These are phyloP conservation scores for Albatrellus sp. DNA, from an alignment of 1,284 basidiomycete species.

Conservation along the genomic window DNA sequence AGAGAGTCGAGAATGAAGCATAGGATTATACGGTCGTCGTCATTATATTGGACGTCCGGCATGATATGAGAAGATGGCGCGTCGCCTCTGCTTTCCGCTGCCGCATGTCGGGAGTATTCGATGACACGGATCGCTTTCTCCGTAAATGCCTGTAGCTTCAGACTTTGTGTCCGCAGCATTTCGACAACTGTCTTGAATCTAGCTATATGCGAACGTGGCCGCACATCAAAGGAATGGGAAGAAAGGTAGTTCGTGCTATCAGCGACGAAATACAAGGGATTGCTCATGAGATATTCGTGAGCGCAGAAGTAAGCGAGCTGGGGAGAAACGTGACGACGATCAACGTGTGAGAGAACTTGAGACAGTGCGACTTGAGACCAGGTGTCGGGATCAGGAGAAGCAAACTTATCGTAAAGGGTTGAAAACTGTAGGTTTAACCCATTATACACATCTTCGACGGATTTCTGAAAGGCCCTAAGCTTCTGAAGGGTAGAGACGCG, in stretches of 20 bases:
- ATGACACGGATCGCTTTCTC: conserved; percentile 41
- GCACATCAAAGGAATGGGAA: conserved; percentile 54
- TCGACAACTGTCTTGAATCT: conserved; percentile 40
- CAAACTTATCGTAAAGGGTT: conserved; percentile 33
- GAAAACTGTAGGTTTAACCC: conserved; percentile 19
- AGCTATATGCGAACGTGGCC: conserved; percentile 50
- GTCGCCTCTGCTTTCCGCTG: conserved; percentile 18
- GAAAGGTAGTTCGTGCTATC: conserved; percentile 41
- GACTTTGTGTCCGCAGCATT: conserved; percentile 33
- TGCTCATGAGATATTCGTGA: conserved; percentile 65
- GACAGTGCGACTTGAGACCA: conserved; percentile 40
- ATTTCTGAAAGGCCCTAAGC: conserved; percentile 36
- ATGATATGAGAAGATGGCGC: conserved; percentile 20
- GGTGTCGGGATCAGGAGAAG: conserved; percentile 29
- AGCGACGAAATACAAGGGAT: conserved; percentile 52
- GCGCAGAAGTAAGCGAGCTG: conserved; percentile 45
- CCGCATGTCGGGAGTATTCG: conserved; percentile 16
- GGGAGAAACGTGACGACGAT: conserved; percentile 15
- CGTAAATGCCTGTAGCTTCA: conserved; percentile 42
- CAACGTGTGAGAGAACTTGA: conserved; percentile 35
- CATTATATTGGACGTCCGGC: conserved; percentile 23
- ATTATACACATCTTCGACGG: conserved; percentile 27
- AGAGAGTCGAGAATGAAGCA: conserved; percentile 55
- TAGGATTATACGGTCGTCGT: conserved; percentile 53
- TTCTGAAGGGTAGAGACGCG: conserved; percentile 45